These are phyloP conservation scores for Globisporangium abappressorium DNA, from an alignment of 352 stramenopile genomes.

Conservation along the genomic window DNA sequence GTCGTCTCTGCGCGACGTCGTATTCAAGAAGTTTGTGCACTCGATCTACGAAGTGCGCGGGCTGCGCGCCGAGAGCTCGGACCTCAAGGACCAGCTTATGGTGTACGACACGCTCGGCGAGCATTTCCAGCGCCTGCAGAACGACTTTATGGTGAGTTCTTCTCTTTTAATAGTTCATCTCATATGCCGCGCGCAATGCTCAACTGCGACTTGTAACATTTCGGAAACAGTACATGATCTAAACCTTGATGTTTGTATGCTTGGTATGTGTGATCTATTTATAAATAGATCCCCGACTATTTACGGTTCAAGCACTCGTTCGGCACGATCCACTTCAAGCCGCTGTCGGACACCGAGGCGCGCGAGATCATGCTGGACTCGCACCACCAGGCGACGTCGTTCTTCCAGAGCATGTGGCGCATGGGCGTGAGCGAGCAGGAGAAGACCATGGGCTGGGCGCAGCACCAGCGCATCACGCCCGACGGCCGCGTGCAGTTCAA, in stretches of 20 bases:
- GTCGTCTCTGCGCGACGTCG: conserved; percentile 35
- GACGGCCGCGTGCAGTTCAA: conserved; percentile 77
- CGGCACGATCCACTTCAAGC: conserved; percentile 61
- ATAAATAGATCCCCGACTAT: conserved; percentile 32
- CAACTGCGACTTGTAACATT: not conserved
- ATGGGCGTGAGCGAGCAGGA: conserved; percentile 27
- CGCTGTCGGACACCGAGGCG: conserved; percentile 41
- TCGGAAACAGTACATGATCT: not conserved
- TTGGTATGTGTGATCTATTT: not conserved
- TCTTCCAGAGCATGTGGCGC: conserved; percentile 58
- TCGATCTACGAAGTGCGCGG: conserved; percentile 72
- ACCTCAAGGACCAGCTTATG: conserved; percentile 54
- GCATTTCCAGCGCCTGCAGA: conserved; percentile 64
- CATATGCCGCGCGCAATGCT: not conserved
- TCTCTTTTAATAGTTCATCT: not conserved
- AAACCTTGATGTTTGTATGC: not conserved
- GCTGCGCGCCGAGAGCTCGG: conserved; percentile 37
- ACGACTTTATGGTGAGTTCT: conserved; percentile 40
- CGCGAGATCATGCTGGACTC: conserved; percentile 72
- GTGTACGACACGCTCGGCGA: conserved; percentile 63
- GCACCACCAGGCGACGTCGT: conserved; percentile 62
- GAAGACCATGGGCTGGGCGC: conserved; percentile 81
- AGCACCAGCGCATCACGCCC: conserved; percentile 61
- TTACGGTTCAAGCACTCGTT: conserved; percentile 37
- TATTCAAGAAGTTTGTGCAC: conserved; percentile 66